Conservation (phyloP, 352 stramenopile species). For the Globisporangium paddicum region DNA sequence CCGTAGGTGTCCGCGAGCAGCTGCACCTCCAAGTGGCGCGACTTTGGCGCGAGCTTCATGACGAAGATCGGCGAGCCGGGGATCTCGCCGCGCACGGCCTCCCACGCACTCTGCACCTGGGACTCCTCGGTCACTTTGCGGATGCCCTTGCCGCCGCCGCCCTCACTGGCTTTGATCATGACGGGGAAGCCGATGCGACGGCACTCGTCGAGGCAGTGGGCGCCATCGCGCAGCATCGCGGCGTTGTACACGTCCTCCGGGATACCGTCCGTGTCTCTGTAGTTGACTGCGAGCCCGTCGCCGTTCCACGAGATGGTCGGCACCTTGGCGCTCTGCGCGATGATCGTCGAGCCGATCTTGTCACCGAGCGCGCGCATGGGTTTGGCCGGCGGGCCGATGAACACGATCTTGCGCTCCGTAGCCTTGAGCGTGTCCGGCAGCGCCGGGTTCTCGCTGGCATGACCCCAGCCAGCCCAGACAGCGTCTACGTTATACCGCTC, state of each 20-base stretch:
- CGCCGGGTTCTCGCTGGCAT: slow-evolving; percentile 98
- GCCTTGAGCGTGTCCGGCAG: slow-evolving; percentile 94
- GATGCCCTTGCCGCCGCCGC: slow-evolving; percentile 99
- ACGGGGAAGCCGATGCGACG: slow-evolving; percentile 97
- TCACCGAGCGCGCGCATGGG: slow-evolving; percentile 99
- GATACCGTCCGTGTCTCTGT: slow-evolving; percentile 84
- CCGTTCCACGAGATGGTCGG: slow-evolving; percentile 99
- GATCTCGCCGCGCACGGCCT: slow-evolving; percentile 97
- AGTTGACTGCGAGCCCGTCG: slow-evolving; percentile 91
- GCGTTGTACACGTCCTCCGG: slow-evolving; percentile 92
- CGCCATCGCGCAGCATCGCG: slow-evolving; percentile 90
- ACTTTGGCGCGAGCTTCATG: slow-evolving; percentile 97
- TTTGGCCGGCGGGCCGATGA: slow-evolving; percentile 97
- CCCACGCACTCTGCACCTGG: slow-evolving; percentile 93
- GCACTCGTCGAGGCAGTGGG: slow-evolving; percentile 92
- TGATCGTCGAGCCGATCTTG: slow-evolving; percentile 99
- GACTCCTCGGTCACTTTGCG: slow-evolving; percentile 90
- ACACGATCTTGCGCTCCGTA: slow-evolving; percentile 93
- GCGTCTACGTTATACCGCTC: slow-evolving; percentile 95
- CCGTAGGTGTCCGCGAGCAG: slow-evolving; percentile 98
- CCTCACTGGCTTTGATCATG: slow-evolving; percentile 99
- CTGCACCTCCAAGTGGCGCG: slow-evolving; percentile 99
- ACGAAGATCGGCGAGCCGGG: slow-evolving; percentile 99
- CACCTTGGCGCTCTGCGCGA: slow-evolving; percentile 98
- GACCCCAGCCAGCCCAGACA: slow-evolving; percentile 98